Percentiles rank a stretch among this genome's conserved stretches.
phyloP scores from a whole-genome alignment of 208 protist genomes.

The Trypanosoma rangeli region DNA sequence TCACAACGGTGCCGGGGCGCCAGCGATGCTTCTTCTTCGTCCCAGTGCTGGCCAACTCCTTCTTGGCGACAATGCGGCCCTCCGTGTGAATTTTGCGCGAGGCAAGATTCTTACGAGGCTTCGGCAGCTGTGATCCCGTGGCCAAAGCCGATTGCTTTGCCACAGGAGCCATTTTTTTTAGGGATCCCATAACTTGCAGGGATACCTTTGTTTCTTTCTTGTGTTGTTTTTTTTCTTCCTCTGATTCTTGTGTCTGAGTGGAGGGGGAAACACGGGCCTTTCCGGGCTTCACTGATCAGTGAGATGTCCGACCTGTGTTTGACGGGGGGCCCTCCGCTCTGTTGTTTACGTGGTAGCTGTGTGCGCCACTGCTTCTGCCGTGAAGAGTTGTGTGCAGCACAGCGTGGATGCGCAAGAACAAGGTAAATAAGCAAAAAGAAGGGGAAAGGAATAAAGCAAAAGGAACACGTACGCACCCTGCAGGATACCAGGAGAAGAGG shows the following conservation, averaged over 20 bases:
- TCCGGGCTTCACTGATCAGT: neutral
- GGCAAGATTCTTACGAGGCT: constrained; percentile 71
- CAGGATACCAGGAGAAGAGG: neutral
- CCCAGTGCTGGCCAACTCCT: constrained; percentile 47
- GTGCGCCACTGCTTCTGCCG: neutral
- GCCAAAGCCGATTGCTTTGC: constrained; percentile 36
- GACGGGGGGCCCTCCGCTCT: neutral
- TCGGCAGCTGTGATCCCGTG: constrained; percentile 10
- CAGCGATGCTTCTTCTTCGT: constrained; percentile 97
- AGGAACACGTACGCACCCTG: neutral
- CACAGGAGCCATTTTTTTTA: constrained; percentile 31
- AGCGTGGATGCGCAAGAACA: neutral
- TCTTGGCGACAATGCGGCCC: constrained; percentile 71
- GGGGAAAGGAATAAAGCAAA: neutral
- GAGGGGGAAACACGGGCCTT: neutral
- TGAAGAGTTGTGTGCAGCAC: neutral
- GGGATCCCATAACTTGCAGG: neutral
- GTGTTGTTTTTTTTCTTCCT: constrained; percentile 2
- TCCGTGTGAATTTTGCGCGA: constrained; percentile 74
- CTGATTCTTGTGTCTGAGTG: neutral
- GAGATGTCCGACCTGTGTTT: constrained; percentile 38
- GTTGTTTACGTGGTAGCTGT: neutral
- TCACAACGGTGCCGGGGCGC: constrained; percentile 98
- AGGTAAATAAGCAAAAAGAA: constrained; percentile 10
- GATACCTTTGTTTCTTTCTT: neutral